phyloP scores from a whole-genome alignment of 1,284 basidiomycete genomes.

The Cutaneotrichosporon arboriforme region DNA sequence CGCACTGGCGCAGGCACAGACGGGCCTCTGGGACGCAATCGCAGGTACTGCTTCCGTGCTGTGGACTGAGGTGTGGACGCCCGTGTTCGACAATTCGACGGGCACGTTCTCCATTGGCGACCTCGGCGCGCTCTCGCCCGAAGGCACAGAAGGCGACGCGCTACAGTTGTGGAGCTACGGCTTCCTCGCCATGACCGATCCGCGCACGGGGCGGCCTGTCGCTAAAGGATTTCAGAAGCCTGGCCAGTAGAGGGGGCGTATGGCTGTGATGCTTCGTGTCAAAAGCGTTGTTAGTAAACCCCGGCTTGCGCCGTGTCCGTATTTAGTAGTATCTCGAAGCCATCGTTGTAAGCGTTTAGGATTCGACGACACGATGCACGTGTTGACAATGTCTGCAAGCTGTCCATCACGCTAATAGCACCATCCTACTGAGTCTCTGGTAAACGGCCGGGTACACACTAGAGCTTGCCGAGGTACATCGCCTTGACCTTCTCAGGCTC shows the following conservation, averaged over 20 bases:
- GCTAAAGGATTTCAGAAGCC: conserved; percentile 20
- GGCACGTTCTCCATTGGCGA: conserved; percentile 35
- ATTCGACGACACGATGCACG: too few relatives aligned
- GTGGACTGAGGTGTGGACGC: conserved; percentile 40
- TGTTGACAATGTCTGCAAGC: too few relatives aligned
- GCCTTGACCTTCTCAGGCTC: conserved; percentile 39
- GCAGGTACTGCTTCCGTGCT: conserved; percentile 39
- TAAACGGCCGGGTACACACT: too few relatives aligned
- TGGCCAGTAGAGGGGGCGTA: too few relatives aligned
- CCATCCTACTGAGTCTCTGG: too few relatives aligned
- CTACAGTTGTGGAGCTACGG: conserved; percentile 48
- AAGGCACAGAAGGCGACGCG: conserved; percentile 47
- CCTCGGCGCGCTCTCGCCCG: conserved; percentile 34
- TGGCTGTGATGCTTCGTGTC: too few relatives aligned
- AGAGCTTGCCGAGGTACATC: conserved; percentile 21
- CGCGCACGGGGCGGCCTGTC: conserved; percentile 28
- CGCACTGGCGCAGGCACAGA: conserved; percentile 43
- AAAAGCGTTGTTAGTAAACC: too few relatives aligned
- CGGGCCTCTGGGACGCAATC: conserved; percentile 49
- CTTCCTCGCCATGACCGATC: conserved; percentile 43
- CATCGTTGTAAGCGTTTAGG: too few relatives aligned
- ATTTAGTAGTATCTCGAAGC: too few relatives aligned
- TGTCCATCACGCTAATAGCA: too few relatives aligned
- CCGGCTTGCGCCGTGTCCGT: too few relatives aligned
- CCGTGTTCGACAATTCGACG: conserved; percentile 17